These are phyloP conservation scores for Leptodontidium sp. DNA, from an alignment of 2,329 filamentous ascomycete genomes.

Conservation along the genomic window DNA sequence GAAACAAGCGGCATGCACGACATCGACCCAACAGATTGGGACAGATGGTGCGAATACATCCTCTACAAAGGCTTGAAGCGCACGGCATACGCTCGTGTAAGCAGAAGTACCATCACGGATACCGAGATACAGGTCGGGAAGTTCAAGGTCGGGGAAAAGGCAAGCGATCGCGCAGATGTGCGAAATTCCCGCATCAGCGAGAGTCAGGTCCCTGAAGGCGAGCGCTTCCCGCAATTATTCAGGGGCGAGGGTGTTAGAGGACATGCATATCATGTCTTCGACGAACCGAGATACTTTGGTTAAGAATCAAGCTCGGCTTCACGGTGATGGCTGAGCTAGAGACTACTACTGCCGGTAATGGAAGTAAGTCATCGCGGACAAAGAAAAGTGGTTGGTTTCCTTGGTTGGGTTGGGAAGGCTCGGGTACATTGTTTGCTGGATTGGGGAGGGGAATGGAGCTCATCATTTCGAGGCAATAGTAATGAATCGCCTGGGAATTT, in stretches of 20 bases:
- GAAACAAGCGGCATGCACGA: conserved; percentile 90
- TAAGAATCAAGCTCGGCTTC: neutral
- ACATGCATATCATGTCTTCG: conserved; percentile 93
- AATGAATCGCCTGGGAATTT: neutral
- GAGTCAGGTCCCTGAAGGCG: conserved; percentile 76
- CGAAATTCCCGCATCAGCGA: conserved; percentile 69
- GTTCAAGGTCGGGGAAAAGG: conserved; percentile 81
- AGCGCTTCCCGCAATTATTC: conserved; percentile 86
- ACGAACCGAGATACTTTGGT: conserved; percentile 80
- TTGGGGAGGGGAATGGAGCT: neutral
- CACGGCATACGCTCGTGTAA: conserved; percentile 89
- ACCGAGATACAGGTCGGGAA: conserved; percentile 97
- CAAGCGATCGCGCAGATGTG: conserved; percentile 67
- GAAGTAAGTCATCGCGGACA: neutral
- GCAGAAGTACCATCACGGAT: conserved; percentile 90
- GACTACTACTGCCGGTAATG: neutral
- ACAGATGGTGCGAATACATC: conserved; percentile 99
- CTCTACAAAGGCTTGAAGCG: conserved; percentile 89
- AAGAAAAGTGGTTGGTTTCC: neutral
- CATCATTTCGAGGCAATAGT: neutral
- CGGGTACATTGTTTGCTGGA: neutral
- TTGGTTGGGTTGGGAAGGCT: neutral
- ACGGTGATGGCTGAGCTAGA: neutral
- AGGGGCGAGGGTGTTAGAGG: conserved; percentile 85
- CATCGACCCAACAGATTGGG: conserved; percentile 92